These are phyloP conservation scores for Catharanthus roseus DNA, from an alignment of 257 asterid species.

Conservation along the genomic window DNA sequence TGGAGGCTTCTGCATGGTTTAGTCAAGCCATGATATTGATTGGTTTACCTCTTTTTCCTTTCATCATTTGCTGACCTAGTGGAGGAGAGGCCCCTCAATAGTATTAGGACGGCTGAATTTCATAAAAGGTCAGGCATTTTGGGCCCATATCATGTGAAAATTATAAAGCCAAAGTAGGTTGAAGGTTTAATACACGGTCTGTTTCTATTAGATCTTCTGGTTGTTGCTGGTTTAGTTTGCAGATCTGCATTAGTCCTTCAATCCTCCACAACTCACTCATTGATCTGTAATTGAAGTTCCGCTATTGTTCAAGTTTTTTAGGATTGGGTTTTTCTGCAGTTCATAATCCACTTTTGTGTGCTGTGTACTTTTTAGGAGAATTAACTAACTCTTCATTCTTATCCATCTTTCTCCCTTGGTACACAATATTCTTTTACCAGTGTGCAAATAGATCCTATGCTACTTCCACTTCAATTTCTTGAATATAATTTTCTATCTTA, in stretches of 20 bases:
- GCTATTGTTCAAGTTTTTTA: background rate
- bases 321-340: background rate
- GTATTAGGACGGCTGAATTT: slow-evolving; percentile 24
- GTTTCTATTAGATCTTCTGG: slow-evolving; percentile 20
- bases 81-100: slow-evolving; percentile 31
- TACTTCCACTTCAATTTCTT: background rate
- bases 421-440: too few relatives aligned
- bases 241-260: slow-evolving; percentile 27
- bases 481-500: background rate
- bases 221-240: slow-evolving; percentile 17
- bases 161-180: slow-evolving; percentile 12
- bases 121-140: slow-evolving; percentile 13
- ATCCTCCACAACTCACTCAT: background rate
- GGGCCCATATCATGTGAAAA: slow-evolving; percentile 28
- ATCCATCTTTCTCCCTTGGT: background rate
- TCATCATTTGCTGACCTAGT: slow-evolving; percentile 17
- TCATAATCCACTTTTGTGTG: background rate
- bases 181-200: slow-evolving; percentile 1
- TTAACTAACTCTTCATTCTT: background rate
- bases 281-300: background rate
- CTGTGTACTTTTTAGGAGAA: background rate
- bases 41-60: background rate
- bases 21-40: slow-evolving; percentile 17
- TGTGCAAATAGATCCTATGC: background rate
- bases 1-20: slow-evolving; percentile 19